Conservation (phyloP, 2,329 filamentous ascomycete genomes). For the Fusarium oxysporum region DNA sequence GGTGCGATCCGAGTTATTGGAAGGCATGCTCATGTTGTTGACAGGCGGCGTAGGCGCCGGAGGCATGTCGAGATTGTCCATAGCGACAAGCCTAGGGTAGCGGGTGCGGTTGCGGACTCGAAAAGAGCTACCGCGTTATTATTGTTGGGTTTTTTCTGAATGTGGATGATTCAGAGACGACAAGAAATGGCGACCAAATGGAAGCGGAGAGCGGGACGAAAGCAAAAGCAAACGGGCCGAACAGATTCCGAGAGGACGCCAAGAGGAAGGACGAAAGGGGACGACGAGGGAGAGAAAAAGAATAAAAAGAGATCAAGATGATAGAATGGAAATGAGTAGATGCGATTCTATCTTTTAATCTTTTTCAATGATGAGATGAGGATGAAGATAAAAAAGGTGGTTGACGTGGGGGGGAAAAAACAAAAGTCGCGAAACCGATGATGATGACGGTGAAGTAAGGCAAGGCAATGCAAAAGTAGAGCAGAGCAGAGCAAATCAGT, state of each 20-base stretch:
- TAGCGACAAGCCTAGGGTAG: conserved; percentile 35
- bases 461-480: neutral
- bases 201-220: conserved; percentile 42
- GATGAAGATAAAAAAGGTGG: neutral
- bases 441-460: conserved; percentile 32
- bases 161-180: conserved; percentile 20
- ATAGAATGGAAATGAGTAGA: conserved; percentile 5
- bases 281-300: conserved; percentile 6
- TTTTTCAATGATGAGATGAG: conserved; percentile 29
- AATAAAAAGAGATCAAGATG: conserved; percentile 1
- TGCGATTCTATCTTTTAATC: conserved; percentile 25
- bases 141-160: conserved; percentile 7
- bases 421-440: conserved; percentile 21
- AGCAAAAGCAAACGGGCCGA: conserved; percentile 41
- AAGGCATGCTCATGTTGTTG: conserved; percentile 53
- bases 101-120: conserved; percentile 41
- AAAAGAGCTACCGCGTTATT: conserved; percentile 35
- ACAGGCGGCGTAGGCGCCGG: conserved; percentile 63
- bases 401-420: conserved; percentile 16
- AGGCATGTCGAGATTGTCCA: conserved; percentile 57
- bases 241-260: conserved; percentile 40
- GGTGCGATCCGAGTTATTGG: conserved; percentile 60
- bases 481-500: neutral
- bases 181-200: conserved; percentile 31
- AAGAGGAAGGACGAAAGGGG: conserved; percentile 25